Percentiles rank a stretch among this genome's conserved stretches.
phyloP scores from a whole-genome alignment of 768 basidiomycete genomes.

The Hericium rajendrae region DNA sequence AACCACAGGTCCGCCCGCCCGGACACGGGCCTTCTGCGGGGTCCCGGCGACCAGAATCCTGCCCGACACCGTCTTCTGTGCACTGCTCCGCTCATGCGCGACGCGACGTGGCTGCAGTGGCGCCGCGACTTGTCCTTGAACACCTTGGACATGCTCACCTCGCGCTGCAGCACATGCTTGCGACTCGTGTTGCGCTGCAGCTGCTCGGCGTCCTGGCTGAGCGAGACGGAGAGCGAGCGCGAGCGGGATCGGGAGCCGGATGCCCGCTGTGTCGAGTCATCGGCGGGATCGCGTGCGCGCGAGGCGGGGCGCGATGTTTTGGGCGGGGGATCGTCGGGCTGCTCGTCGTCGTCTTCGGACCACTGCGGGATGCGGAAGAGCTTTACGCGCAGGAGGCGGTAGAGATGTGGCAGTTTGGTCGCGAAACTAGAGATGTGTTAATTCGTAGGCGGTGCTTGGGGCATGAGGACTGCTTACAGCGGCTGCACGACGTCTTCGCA shows the following conservation, averaged over 20 bases:
- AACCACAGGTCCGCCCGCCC: background rate
- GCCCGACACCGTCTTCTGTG: background rate
- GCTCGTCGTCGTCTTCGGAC: conserved; percentile 1
- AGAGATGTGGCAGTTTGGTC: conserved; percentile 3
- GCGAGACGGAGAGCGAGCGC: conserved; percentile 47
- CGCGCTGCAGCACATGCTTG: conserved; percentile 51
- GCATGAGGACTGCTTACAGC: conserved; percentile 31
- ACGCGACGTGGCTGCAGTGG: no score
- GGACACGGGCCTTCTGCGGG: conserved; percentile 11
- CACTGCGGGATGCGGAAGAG: conserved; percentile 13
- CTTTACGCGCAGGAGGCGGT: conserved; percentile 15
- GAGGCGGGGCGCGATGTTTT: background rate
- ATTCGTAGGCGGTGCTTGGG: background rate
- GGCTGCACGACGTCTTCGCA: conserved; percentile 57
- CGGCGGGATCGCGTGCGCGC: background rate
- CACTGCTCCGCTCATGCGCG: conserved; percentile 8
- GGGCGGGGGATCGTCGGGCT: background rate
- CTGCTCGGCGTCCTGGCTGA: conserved; percentile 49
- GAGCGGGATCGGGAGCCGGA: conserved; percentile 32
- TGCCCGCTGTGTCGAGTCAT: conserved; percentile 23
- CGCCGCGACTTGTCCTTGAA: conserved; percentile 41
- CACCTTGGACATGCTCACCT: conserved; percentile 64
- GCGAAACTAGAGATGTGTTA: background rate
- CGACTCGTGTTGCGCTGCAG: conserved; percentile 29
- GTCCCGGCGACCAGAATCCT: conserved; percentile 20